A percentile compares a stretch with the other conserved stretches of the same genome.
Conservation (phyloP, 108 stramenopile genomes). For the Pseudonitzschia multistriata region DNA sequence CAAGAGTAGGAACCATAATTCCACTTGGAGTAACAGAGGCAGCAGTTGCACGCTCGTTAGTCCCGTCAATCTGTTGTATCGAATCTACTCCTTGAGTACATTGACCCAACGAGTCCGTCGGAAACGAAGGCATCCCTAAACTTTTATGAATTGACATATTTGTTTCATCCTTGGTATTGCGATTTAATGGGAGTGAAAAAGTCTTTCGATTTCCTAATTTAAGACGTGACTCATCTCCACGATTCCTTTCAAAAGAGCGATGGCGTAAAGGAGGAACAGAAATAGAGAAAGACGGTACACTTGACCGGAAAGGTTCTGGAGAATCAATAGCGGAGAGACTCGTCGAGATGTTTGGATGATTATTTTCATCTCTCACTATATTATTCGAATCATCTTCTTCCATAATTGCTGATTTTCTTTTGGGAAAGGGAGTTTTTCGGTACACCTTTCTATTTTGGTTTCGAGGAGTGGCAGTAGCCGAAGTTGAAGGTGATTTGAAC, state of each 20-base stretch:
- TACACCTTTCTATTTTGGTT: slow-evolving; percentile 27
- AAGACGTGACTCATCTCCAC: background rate
- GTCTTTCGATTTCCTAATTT: background rate
- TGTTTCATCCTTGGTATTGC: background rate
- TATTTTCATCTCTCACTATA: slow-evolving; percentile 13
- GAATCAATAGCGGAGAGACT: background rate
- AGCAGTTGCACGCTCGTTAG: background rate
- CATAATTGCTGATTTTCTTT: slow-evolving; percentile 9
- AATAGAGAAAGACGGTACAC: slow-evolving; percentile 15
- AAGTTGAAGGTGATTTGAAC: slow-evolving; percentile 3
- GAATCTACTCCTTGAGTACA: background rate
- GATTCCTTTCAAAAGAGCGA: slow-evolving; percentile 19
- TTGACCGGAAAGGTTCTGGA: background rate
- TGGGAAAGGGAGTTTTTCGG: slow-evolving; percentile 39
- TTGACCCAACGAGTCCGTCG: background rate
- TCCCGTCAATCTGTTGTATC: background rate
- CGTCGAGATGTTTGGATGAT: slow-evolving; percentile 29
- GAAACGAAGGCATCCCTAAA: background rate
- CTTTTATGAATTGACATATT: background rate
- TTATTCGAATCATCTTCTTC: slow-evolving; percentile 1
- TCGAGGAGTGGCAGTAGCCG: slow-evolving; percentile 3
- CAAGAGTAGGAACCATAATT: background rate
- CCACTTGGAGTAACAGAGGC: background rate
- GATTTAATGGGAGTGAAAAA: background rate
- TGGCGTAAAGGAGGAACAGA: slow-evolving; percentile 31